A percentile compares a stretch with the other conserved stretches of the same genome.
Conservation (phyloP, 331 rosid species). For the Malus hybrid region DNA sequence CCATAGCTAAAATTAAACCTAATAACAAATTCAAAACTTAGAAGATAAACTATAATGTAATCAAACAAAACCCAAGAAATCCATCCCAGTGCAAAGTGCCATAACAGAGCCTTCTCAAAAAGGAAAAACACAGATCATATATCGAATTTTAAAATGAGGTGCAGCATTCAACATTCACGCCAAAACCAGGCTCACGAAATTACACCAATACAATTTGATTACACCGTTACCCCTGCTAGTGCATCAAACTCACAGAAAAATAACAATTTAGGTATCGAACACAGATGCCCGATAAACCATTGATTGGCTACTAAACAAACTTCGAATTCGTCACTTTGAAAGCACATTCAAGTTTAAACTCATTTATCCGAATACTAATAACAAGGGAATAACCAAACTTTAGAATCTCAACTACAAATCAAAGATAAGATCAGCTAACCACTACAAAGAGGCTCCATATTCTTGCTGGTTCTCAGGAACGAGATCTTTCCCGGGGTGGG, state of each 20-base stretch:
- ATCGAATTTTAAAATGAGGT: background rate
- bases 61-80: background rate
- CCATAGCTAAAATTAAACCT: too few relatives aligned
- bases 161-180: background rate
- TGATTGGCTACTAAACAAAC: background rate
- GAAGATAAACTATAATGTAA: background rate
- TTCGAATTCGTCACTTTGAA: background rate
- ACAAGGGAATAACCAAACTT: slow-evolving; percentile 13
- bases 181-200: background rate
- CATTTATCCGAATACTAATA: slow-evolving; percentile 17
- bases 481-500: slow-evolving; percentile 41
- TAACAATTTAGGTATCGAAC: background rate
- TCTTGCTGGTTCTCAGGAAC: slow-evolving; percentile 33
- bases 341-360: slow-evolving; percentile 19
- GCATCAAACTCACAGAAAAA: background rate
- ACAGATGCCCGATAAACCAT: slow-evolving; percentile 1
- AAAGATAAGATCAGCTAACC: slow-evolving; percentile 25
- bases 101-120: background rate
- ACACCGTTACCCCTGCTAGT: too few relatives aligned
- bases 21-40: too few relatives aligned
- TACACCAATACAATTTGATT: background rate
- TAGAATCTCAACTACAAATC: slow-evolving; percentile 14
- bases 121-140: background rate
- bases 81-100: background rate
- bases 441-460: slow-evolving; percentile 9